These are phyloP conservation scores for Backusella westeae DNA, from an alignment of 192 early-diverging fungal genomes.

Conservation along the genomic window DNA sequence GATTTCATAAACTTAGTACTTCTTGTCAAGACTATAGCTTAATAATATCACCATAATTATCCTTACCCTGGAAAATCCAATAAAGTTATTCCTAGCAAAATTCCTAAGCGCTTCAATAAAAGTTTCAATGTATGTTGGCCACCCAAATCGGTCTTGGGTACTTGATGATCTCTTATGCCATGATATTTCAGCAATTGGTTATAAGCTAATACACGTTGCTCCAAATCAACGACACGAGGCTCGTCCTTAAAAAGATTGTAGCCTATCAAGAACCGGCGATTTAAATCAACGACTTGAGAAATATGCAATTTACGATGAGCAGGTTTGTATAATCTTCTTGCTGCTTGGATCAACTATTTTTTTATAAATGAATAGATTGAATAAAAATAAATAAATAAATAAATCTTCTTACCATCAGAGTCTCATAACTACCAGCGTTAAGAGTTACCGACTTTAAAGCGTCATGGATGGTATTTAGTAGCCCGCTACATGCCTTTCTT, in stretches of 20 bases:
- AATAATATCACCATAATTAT: background rate
- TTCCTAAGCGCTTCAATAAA: slow-evolving; percentile 63
- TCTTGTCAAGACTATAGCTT: background rate
- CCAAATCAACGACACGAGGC: slow-evolving; percentile 73
- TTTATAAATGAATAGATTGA: background rate
- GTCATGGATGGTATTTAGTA: slow-evolving; percentile 77
- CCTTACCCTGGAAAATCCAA: slow-evolving; percentile 83
- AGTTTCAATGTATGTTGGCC: slow-evolving; percentile 62
- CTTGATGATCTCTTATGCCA: slow-evolving; percentile 96
- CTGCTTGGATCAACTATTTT: slow-evolving; percentile 83
- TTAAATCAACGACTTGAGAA: slow-evolving; percentile 84
- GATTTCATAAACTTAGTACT: background rate
- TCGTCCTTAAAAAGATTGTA: slow-evolving; percentile 80
- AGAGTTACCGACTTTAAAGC: slow-evolving; percentile 86
- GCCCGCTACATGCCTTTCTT: slow-evolving; percentile 72
- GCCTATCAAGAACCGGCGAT: slow-evolving; percentile 82
- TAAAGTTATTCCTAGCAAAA: slow-evolving; percentile 67
- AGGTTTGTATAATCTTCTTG: slow-evolving; percentile 87
- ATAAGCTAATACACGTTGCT: slow-evolving; percentile 75
- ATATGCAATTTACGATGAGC: slow-evolving; percentile 81
- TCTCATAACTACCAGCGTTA: slow-evolving; percentile 91
- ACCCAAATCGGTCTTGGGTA: slow-evolving; percentile 74
- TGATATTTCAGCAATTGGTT: slow-evolving; percentile 87
- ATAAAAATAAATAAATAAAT: background rate
- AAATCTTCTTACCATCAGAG: slow-evolving; percentile 66